These are phyloP conservation scores for Debaryomyces coudertii DNA, from an alignment of 1,139 yeast genomes.

Conservation along the genomic window DNA sequence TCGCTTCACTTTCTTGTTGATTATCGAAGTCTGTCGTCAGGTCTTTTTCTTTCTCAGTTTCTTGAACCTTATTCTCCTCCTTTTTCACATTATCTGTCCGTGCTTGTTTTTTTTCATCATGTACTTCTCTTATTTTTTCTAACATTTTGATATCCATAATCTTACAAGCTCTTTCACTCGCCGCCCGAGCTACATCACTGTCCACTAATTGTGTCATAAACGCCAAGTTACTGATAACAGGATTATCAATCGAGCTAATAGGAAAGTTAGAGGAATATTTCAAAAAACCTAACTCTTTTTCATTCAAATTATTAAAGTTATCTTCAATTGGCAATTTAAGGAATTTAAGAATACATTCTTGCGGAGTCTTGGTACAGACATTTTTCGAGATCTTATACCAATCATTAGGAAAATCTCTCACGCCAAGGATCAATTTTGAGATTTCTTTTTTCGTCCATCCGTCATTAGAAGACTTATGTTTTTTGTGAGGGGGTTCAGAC, in stretches of 20 bases:
- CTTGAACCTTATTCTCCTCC: constrained; percentile 3
- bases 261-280: constrained; percentile 85
- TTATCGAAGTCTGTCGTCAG: background rate
- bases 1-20: background rate
- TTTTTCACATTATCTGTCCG: constrained; percentile 1
- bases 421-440: constrained; percentile 60
- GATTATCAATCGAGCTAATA: constrained; percentile 83
- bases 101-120: constrained; percentile 17
- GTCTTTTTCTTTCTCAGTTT: constrained; percentile 10
- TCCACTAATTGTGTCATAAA: constrained; percentile 87
- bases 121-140: constrained; percentile 37
- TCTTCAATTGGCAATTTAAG: constrained; percentile 85
- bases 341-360: constrained; percentile 80
- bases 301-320: constrained; percentile 53
- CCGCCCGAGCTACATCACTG: constrained; percentile 82
- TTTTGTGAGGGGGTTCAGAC: constrained; percentile 26
- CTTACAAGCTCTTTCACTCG: constrained; percentile 67
- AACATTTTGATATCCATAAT: constrained; percentile 54
- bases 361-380: constrained; percentile 68
- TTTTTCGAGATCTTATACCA: constrained; percentile 78
- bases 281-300: constrained; percentile 56
- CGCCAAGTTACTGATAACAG: constrained; percentile 86
- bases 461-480: constrained; percentile 47
- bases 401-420: constrained; percentile 61
- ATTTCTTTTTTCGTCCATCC: constrained; percentile 71